These are phyloP conservation scores for Cardamine occulta DNA, from an alignment of 345 rosid species.

Conservation along the genomic window DNA sequence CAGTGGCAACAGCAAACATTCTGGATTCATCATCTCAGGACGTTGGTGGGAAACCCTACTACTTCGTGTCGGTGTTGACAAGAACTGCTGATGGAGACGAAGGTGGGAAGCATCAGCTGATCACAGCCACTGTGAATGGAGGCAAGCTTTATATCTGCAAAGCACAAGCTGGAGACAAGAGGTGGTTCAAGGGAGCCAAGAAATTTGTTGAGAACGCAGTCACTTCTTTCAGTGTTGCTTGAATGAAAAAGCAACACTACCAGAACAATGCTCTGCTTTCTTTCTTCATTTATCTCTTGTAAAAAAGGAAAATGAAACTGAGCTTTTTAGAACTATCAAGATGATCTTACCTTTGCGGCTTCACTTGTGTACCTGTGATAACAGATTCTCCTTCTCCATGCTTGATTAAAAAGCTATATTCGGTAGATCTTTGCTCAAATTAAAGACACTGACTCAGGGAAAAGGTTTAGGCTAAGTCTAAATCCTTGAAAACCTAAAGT, in stretches of 20 bases:
- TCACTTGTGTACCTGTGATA: conserved; percentile 36
- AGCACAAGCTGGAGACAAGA: conserved; percentile 99
- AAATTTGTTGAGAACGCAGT: conserved; percentile 78
- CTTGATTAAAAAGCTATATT: neutral
- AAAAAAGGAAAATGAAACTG: conserved; percentile 37
- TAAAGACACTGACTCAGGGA: neutral
- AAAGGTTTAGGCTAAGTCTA: neutral
- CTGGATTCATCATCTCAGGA: conserved; percentile 56
- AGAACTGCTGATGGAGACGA: conserved; percentile 99
- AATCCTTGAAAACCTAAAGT: neutral
- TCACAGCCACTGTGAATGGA: conserved; percentile 70
- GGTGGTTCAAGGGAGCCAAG: conserved; percentile 98
- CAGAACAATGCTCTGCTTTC: conserved; percentile 35
- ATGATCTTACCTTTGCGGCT: conserved; percentile 38
- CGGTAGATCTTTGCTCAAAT: conserved; percentile 4
- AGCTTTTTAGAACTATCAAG: conserved; percentile 44
- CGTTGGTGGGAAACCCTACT: conserved; percentile 64
- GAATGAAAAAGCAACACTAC: conserved; percentile 33
- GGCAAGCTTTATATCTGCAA: conserved; percentile 96
- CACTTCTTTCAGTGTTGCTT: conserved; percentile 88
- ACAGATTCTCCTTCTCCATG: conserved; percentile 11
- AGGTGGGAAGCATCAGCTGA: conserved; percentile 92
- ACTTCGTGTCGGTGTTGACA: conserved; percentile 70
- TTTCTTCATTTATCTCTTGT: conserved; percentile 42
- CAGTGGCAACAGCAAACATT: conserved; percentile 90